These are phyloP conservation scores for Scortechinia acanthostroma DNA, from an alignment of 2,329 filamentous ascomycete genomes.

Conservation along the genomic window DNA sequence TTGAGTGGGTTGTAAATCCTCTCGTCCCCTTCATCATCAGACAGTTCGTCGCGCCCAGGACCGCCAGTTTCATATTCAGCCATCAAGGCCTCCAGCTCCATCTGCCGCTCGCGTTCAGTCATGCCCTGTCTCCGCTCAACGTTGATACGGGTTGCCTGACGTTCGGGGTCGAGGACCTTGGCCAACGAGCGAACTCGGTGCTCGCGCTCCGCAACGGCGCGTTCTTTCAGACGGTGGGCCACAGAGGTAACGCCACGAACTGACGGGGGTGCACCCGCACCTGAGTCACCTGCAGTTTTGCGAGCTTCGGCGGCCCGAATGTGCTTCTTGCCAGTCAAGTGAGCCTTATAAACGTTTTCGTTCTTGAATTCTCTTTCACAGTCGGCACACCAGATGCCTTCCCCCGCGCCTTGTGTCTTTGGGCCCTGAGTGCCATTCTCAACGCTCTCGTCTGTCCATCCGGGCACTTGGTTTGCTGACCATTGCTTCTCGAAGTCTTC, in stretches of 20 bases:
- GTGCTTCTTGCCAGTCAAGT: slow-evolving; percentile 87
- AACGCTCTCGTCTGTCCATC: slow-evolving; percentile 5
- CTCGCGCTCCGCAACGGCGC: slow-evolving; percentile 83
- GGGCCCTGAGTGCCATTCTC: slow-evolving; percentile 7
- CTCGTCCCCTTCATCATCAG: slow-evolving; percentile 71
- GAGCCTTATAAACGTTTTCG: slow-evolving; percentile 84
- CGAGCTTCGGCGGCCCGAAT: slow-evolving; percentile 70
- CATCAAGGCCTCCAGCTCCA: slow-evolving; percentile 72
- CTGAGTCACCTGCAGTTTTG: slow-evolving; percentile 32
- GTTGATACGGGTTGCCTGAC: slow-evolving; percentile 83
- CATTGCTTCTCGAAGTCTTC: slow-evolving; percentile 56
- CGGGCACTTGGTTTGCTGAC: slow-evolving; percentile 22
- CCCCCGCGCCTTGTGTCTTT: slow-evolving; percentile 40
- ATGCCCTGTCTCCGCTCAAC: slow-evolving; percentile 95
- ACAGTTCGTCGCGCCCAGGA: slow-evolving; percentile 26
- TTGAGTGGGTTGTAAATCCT: slow-evolving; percentile 96
- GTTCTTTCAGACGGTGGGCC: slow-evolving; percentile 69
- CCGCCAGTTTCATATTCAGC: slow-evolving; percentile 57
- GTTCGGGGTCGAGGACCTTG: slow-evolving; percentile 76
- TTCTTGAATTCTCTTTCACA: slow-evolving; percentile 96
- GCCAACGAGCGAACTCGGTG: slow-evolving; percentile 75
- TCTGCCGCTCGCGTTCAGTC: slow-evolving; percentile 90
- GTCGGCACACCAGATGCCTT: slow-evolving; percentile 80
- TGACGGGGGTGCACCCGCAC: slow-evolving; percentile 14
- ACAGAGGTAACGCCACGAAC: slow-evolving; percentile 18